phyloP scores from a whole-genome alignment of 2,329 filamentous ascomycete genomes.

The Hypoxylon sp. region DNA sequence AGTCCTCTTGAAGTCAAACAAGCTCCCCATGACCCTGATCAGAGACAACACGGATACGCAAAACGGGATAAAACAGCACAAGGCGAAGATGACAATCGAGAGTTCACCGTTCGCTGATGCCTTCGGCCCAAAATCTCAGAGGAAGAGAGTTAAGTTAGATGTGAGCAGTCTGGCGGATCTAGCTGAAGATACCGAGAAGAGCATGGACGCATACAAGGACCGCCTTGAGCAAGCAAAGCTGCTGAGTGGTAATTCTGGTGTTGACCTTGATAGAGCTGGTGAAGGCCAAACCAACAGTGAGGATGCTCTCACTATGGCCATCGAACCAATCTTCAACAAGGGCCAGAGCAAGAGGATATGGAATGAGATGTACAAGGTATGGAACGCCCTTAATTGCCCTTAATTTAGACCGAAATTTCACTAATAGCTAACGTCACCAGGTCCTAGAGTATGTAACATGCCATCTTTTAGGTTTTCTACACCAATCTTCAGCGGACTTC shows the following conservation, averaged over 20 bases:
- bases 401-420: background rate
- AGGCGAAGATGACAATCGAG: constrained; percentile 94
- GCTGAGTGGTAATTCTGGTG: constrained; percentile 78
- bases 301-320: constrained; percentile 72
- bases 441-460: constrained; percentile 53
- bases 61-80: constrained; percentile 91
- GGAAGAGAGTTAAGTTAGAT: constrained; percentile 91
- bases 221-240: constrained; percentile 83
- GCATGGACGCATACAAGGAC: constrained; percentile 85
- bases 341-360: constrained; percentile 94
- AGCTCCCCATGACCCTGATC: constrained; percentile 95
- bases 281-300: constrained; percentile 58
- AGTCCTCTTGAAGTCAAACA: constrained; percentile 96
- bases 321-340: constrained; percentile 91
- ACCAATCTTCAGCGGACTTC: background rate
- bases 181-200: constrained; percentile 82
- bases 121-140: constrained; percentile 93
- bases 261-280: constrained; percentile 62
- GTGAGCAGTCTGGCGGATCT: constrained; percentile 87
- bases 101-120: constrained; percentile 87
- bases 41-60: constrained; percentile 78
- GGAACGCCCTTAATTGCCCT: background rate
- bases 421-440: constrained; percentile 53
- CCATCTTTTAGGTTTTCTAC: background rate
- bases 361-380: constrained; percentile 78